Base-by-base conservation (phyloP, 1,284 basidiomycete genomes). In the Sporisorium sorghi region DNA sequence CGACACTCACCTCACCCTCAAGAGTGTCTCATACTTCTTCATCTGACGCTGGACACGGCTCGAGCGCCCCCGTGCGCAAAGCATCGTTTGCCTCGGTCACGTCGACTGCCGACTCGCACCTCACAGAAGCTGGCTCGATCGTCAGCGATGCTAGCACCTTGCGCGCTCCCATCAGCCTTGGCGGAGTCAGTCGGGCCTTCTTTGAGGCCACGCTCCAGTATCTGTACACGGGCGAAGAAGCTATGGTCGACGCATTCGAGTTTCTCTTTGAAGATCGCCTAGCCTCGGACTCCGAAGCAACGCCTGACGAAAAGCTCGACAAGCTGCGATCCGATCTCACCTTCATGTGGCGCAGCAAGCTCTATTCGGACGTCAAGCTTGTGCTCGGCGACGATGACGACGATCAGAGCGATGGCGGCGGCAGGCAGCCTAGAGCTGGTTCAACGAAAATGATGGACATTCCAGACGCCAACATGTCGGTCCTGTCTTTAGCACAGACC, bases 301-400 rank as follows among this genome's bases (percentile, higher is more conserved):
- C 90, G 54, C 87, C 88, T 0, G 91, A 92, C 69, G 89, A 91
- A 64, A 87, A 92, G n/a, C 86, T 93, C 54, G 93, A 95, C 86
- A 94, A 94, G 85, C 89, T 96, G 4, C 88, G 90, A 58, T 68
- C 70, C 6, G 80, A 82, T 55, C 63, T 81, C n/a, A 73, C 75
- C 12, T 80, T 74, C 58, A 77, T 82, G 78, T 82, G 80, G 80
- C 70, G 79, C 37, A 80, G 79, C 72, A 77, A 78, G 61, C 77
- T 81, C 23, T 79, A 69, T 32, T 74, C 79, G 1, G 80, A 82
- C 39, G 71, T 82, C 33, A 76, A 69, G 37, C 49, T 82, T 44
- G 61, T 73, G 12, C 67, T 82, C n/a, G 76, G 65, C 14, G 63
- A 74, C 39, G 76, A 65, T 26, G 63, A 70, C 21, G 76, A 64